Evolutionary conservation across 345 rosid species (phyloP).

Genomic region (Pugionium cornutum): DNA sequence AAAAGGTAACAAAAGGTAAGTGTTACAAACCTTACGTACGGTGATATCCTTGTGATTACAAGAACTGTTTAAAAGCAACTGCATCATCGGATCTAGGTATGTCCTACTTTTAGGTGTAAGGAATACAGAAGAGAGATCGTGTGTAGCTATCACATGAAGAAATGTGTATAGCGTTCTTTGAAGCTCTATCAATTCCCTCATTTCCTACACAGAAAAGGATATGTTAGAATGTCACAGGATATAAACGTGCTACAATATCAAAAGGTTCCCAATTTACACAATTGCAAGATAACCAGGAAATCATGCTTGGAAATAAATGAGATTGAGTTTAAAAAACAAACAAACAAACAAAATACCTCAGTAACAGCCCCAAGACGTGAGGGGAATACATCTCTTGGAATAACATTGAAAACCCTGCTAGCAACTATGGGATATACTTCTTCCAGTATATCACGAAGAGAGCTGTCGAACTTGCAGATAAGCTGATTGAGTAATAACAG

Average conservation of each 20-base stretch:
- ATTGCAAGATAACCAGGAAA: too few species aligned
- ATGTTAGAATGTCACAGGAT: neutral
- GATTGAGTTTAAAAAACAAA: neutral
- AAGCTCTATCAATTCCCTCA: slow-evolving; percentile 84
- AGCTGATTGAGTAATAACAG: slow-evolving; percentile 87
- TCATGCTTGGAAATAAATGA: neutral
- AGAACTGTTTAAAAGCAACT: slow-evolving; percentile 61
- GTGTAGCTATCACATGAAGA: slow-evolving; percentile 83
- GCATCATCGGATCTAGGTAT: slow-evolving; percentile 65
- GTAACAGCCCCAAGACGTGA: slow-evolving; percentile 68
- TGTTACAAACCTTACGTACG: slow-evolving; percentile 68
- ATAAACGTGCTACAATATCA: slow-evolving; percentile 14
- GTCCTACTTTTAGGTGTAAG: slow-evolving; percentile 62
- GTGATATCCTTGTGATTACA: slow-evolving; percentile 77
- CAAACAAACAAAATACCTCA: slow-evolving; percentile 56
- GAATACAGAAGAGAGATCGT: slow-evolving; percentile 79
- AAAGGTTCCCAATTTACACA: too few species aligned
- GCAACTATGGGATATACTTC: slow-evolving; percentile 90
- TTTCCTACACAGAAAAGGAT: slow-evolving; percentile 54
- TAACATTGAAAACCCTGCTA: slow-evolving; percentile 60
- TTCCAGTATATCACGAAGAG: slow-evolving; percentile 69
- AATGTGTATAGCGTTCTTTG: slow-evolving; percentile 81
- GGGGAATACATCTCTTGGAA: slow-evolving; percentile 58
- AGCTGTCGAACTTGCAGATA: slow-evolving; percentile 79
- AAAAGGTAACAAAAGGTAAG: slow-evolving; percentile 30